Conservation (phyloP, 2,329 filamentous ascomycete species). For the Stemphylium vesicarium region DNA sequence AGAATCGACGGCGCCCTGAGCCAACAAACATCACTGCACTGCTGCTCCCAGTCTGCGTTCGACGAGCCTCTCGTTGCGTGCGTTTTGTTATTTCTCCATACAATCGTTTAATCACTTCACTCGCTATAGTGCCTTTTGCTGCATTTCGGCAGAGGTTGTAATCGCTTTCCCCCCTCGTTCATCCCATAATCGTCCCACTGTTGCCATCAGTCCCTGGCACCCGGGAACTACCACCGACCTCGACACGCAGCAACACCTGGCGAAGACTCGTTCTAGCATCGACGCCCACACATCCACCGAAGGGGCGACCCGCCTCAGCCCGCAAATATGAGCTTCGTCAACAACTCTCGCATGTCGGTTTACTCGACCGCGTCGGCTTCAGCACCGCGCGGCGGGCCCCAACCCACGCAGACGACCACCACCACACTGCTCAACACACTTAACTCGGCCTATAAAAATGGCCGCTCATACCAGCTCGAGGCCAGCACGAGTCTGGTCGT, state of each 20-base stretch:
- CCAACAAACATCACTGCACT: slow-evolving; percentile 25
- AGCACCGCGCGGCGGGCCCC: slow-evolving; percentile 62
- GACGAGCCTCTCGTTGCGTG: slow-evolving; percentile 21
- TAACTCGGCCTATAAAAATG: slow-evolving; percentile 84
- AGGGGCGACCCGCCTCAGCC: slow-evolving; percentile 36
- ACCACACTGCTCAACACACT: slow-evolving; percentile 91
- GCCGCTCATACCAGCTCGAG: slow-evolving; percentile 84
- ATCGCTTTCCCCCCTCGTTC: neutral
- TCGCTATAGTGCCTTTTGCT: slow-evolving; percentile 25
- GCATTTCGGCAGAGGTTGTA: neutral
- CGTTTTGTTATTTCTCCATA: slow-evolving; percentile 33
- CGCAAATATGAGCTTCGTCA: slow-evolving; percentile 57
- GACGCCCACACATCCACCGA: slow-evolving; percentile 15
- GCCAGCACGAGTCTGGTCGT: slow-evolving; percentile 89
- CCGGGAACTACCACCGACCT: slow-evolving; percentile 13
- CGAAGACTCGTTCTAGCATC: slow-evolving; percentile 13
- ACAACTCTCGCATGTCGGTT: slow-evolving; percentile 65
- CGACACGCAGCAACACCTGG: slow-evolving; percentile 26
- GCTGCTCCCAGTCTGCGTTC: slow-evolving; percentile 20
- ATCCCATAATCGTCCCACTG: neutral
- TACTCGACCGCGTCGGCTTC: slow-evolving; percentile 67
- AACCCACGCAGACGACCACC: slow-evolving; percentile 83
- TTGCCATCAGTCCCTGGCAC: slow-evolving; percentile 1
- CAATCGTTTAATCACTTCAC: slow-evolving; percentile 34
- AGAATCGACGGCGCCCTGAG: slow-evolving; percentile 31